Conservation (phyloP, 345 rosid genomes). For the Lenwebbia sp. region DNA sequence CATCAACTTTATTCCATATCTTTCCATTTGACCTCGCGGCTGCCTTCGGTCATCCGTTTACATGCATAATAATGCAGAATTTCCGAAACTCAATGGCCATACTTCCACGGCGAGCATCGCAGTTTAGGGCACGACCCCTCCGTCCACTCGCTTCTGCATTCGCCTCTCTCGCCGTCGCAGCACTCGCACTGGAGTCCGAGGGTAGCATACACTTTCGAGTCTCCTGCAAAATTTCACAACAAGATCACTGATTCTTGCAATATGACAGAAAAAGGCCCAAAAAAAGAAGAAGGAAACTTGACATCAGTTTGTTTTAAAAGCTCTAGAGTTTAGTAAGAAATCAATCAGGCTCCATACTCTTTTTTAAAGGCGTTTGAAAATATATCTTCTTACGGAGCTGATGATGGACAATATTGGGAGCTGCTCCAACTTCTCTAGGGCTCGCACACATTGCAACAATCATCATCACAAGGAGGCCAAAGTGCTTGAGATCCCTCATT, state of each 20-base stretch:
- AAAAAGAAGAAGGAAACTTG: background rate
- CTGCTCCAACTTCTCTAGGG: background rate
- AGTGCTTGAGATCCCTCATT: background rate
- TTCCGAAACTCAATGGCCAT: too few relatives aligned
- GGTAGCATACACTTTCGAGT: conserved; percentile 9
- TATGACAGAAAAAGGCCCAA: background rate
- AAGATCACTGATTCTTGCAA: background rate
- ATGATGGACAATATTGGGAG: background rate
- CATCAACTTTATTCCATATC: background rate
- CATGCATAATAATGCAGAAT: background rate
- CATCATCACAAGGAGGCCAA: background rate
- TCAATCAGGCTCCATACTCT: background rate
- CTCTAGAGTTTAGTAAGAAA: background rate
- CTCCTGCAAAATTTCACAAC: conserved; percentile 3
- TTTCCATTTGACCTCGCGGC: background rate
- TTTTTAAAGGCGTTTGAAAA: background rate
- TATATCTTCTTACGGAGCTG: background rate
- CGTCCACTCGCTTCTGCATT: conserved; percentile 21
- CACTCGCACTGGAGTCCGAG: conserved; percentile 36
- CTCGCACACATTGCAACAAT: background rate
- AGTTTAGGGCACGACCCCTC: conserved; percentile 24
- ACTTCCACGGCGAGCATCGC: background rate
- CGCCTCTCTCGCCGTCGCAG: conserved; percentile 22
- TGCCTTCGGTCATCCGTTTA: background rate
- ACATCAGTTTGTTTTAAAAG: background rate